A percentile compares a stretch with the other conserved stretches of the same genome.
phyloP scores from a whole-genome alignment of 345 rosid genomes.

The Adansonia digitata region DNA sequence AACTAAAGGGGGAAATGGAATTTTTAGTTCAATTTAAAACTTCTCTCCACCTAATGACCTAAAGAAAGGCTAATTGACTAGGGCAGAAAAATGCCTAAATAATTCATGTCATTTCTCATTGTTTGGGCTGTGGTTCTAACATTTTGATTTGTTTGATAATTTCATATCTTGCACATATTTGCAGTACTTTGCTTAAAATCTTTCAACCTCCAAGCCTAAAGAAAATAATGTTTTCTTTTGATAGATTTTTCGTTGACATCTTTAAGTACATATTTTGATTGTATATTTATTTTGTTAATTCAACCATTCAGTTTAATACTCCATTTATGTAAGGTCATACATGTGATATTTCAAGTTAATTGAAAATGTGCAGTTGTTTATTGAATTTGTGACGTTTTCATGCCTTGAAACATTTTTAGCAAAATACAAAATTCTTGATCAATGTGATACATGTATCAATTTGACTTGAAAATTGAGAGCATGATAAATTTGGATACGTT shows the following conservation, averaged over 20 bases:
- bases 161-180: neutral
- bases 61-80: neutral
- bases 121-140: neutral
- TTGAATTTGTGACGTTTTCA: neutral
- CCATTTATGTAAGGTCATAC: neutral
- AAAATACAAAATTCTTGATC: neutral
- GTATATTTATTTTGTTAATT: neutral
- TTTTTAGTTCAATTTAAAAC: neutral
- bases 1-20: neutral
- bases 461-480: neutral
- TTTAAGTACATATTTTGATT: neutral
- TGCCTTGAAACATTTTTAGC: neutral
- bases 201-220: neutral
- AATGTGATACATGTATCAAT: neutral
- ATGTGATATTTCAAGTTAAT: neutral
- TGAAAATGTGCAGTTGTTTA: neutral
- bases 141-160: neutral
- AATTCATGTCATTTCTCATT: neutral
- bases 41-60: neutral
- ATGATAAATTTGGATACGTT: neutral
- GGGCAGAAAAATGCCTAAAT: neutral
- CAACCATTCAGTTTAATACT: neutral
- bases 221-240: neutral
- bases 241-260: neutral
- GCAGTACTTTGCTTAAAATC: neutral